These are phyloP conservation scores for Acacia pycnantha DNA, from an alignment of 331 rosid species.

Conservation along the genomic window DNA sequence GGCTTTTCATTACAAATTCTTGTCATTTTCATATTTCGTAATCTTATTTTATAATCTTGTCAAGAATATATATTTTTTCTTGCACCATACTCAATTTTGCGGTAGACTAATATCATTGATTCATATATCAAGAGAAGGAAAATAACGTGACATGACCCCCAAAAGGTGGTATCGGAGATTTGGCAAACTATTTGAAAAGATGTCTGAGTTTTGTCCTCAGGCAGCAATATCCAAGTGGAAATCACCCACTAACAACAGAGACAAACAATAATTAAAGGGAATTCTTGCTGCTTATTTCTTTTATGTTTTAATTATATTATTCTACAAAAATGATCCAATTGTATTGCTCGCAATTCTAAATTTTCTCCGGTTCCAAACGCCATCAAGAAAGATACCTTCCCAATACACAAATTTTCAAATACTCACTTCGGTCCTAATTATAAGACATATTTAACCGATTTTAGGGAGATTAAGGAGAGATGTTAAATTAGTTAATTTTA, in stretches of 20 bases:
- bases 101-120: not conserved
- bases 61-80: not conserved
- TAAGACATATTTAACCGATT: no score
- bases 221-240: not conserved
- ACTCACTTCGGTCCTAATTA: no score
- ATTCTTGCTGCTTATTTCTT: not conserved
- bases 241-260: not conserved
- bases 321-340: not conserved
- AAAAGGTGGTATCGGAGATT: not conserved
- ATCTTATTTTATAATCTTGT: not conserved
- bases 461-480: no score
- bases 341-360: not conserved
- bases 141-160: not conserved
- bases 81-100: not conserved
- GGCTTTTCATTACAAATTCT: not conserved
- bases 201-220: not conserved
- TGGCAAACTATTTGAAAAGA: not conserved
- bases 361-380: not conserved
- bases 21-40: not conserved
- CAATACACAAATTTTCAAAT: not conserved
- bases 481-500: no score
- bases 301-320: not conserved
- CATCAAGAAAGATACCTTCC: not conserved
- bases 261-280: not conserved
- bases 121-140: not conserved